Evolutionary conservation across 1,139 yeast genomes (phyloP).

Genomic region (Wickerhamiella infanticola): DNA sequence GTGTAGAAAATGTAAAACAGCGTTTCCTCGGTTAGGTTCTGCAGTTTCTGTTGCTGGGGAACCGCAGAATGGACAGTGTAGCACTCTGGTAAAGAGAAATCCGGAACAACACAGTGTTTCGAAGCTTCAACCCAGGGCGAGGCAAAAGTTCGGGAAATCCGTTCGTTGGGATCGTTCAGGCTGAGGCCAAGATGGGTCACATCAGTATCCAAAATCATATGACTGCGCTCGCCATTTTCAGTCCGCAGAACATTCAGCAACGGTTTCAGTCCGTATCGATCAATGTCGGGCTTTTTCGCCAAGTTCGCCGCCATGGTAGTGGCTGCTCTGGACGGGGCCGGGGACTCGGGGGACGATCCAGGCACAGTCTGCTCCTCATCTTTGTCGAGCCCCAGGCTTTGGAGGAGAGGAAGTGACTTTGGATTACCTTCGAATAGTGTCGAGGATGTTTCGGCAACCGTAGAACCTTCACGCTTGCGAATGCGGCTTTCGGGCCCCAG

Average conservation of each 20-base stretch:
- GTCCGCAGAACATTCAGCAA: conserved; percentile 49
- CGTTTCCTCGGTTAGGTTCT: conserved; percentile 77
- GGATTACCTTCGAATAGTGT: background rate
- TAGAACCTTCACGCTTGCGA: background rate
- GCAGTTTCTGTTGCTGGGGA: conserved; percentile 53
- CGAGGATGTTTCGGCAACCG: background rate
- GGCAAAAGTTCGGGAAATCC: conserved; percentile 56
- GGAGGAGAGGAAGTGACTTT: background rate
- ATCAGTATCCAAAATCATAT: conserved; percentile 76
- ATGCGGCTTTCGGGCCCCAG: background rate
- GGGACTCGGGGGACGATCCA: background rate
- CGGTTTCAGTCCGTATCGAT: conserved; percentile 57
- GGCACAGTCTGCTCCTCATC: background rate
- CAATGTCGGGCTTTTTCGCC: conserved; percentile 17
- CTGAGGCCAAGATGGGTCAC: conserved; percentile 60
- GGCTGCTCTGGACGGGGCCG: background rate
- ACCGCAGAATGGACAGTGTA: conserved; percentile 40
- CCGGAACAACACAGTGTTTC: conserved; percentile 82
- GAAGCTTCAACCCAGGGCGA: conserved; percentile 94
- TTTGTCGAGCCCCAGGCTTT: background rate
- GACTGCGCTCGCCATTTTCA: conserved; percentile 50
- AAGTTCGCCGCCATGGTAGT: background rate
- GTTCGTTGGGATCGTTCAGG: conserved; percentile 29
- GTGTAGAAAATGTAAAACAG: conserved; percentile 86
- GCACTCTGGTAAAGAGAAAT: conserved; percentile 43